These are phyloP conservation scores for Cystobasidium slooffiae DNA, from an alignment of 1,284 basidiomycete species.

Conservation along the genomic window DNA sequence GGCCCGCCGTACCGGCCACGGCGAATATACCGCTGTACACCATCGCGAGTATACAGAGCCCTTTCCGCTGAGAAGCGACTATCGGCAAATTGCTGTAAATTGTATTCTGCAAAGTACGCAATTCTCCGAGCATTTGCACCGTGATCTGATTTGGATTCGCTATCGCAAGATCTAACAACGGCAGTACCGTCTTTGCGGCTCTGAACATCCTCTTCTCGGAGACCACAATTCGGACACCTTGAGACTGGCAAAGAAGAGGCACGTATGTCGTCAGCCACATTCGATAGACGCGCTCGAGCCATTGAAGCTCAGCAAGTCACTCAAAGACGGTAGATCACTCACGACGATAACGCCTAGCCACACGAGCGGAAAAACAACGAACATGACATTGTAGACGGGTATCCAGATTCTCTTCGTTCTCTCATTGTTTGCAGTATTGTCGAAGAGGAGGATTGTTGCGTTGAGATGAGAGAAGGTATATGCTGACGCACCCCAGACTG, in stretches of 20 bases:
- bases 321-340: not conserved
- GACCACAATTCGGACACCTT: not conserved
- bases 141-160: not conserved
- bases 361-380: not conserved
- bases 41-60: too few relatives aligned
- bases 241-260: too few relatives aligned
- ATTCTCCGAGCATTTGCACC: not conserved
- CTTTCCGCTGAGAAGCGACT: too few relatives aligned
- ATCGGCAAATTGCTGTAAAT: not conserved
- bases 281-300: too few relatives aligned
- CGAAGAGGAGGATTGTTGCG: not conserved
- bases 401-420: not conserved
- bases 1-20: too few relatives aligned
- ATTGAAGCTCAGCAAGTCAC: not conserved
- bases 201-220: not conserved
- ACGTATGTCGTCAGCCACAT: too few relatives aligned
- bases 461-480: constrained; percentile 12
- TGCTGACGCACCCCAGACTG: not conserved
- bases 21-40: too few relatives aligned
- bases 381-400: not conserved
- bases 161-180: not conserved
- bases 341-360: not conserved
- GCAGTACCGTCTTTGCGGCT: not conserved
- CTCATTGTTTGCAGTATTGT: not conserved
- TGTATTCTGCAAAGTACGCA: not conserved